These are phyloP conservation scores for Orbilia quercus DNA, from an alignment of 2,329 filamentous ascomycete species.

Conservation along the genomic window DNA sequence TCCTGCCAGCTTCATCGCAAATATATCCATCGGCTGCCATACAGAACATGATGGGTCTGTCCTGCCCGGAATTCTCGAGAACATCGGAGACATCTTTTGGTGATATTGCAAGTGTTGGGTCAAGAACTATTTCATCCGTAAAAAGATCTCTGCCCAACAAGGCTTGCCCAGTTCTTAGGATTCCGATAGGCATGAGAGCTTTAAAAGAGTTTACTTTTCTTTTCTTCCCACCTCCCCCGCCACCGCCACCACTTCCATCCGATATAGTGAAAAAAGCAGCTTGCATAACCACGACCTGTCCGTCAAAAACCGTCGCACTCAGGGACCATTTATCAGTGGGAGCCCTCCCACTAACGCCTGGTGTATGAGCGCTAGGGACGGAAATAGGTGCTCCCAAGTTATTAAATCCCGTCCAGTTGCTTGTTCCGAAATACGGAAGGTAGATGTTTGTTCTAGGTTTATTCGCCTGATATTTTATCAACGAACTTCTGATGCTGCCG, in stretches of 20 bases:
- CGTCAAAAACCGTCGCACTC: no score
- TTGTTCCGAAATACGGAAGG: background rate
- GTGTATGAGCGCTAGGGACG: no score
- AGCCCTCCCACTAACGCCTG: no score
- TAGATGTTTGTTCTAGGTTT: slow-evolving; percentile 6
- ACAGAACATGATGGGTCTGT: slow-evolving; percentile 10
- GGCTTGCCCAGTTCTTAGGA: background rate
- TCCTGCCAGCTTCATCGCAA: slow-evolving; percentile 7
- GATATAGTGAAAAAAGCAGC: background rate
- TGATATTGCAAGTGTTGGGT: background rate
- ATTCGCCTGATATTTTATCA: background rate
- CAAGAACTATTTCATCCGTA: background rate
- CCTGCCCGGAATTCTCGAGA: background rate
- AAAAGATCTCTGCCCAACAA: slow-evolving; percentile 8
- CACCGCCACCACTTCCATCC: background rate
- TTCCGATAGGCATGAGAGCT: background rate
- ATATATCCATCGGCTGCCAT: slow-evolving; percentile 6
- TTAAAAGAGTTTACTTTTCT: background rate
- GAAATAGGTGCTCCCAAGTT: no score
- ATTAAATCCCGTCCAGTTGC: no score
- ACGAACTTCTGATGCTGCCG: background rate
- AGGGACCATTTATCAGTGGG: no score
- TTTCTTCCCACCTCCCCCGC: background rate
- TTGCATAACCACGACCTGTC: no score
- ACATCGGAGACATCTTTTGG: background rate